Conservation (phyloP, 352 stramenopile genomes). For the Globisporangium nagaii region DNA sequence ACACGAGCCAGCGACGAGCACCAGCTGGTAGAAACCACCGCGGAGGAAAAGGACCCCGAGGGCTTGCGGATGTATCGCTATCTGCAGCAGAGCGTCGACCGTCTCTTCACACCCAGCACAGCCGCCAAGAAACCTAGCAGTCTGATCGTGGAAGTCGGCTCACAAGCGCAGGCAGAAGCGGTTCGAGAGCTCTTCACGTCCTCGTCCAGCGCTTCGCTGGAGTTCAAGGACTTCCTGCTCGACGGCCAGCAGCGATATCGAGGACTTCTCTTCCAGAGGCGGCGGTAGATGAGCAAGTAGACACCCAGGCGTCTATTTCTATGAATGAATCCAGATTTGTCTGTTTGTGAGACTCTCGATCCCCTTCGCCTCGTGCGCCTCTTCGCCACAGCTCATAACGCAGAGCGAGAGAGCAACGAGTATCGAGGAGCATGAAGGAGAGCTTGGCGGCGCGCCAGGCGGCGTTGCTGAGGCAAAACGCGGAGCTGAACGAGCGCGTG, state of each 20-base stretch:
- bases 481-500: constrained; percentile 56
- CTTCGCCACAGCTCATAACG: background rate
- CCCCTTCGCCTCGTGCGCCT: background rate
- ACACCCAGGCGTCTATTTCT: too few relatives aligned
- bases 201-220: background rate
- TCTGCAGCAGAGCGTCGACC: constrained; percentile 24
- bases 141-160: constrained; percentile 59
- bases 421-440: constrained; percentile 39
- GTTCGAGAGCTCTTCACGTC: constrained; percentile 36
- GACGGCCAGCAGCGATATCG: constrained; percentile 32
- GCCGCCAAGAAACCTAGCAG: background rate
- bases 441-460: constrained; percentile 51
- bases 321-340: too few relatives aligned
- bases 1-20: background rate
- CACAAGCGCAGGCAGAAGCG: constrained; percentile 36
- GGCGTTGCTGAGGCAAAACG: constrained; percentile 54
- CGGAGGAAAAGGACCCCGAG: constrained; percentile 12
- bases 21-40: background rate
- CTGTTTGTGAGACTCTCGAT: background rate
- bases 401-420: background rate
- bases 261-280: constrained; percentile 27
- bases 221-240: constrained; percentile 33
- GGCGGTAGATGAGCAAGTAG: background rate
- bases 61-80: constrained; percentile 53
- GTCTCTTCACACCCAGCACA: constrained; percentile 21